Base-by-base conservation (phyloP, 108 stramenopile genomes). In the Fragilaria crotonensis region DNA sequence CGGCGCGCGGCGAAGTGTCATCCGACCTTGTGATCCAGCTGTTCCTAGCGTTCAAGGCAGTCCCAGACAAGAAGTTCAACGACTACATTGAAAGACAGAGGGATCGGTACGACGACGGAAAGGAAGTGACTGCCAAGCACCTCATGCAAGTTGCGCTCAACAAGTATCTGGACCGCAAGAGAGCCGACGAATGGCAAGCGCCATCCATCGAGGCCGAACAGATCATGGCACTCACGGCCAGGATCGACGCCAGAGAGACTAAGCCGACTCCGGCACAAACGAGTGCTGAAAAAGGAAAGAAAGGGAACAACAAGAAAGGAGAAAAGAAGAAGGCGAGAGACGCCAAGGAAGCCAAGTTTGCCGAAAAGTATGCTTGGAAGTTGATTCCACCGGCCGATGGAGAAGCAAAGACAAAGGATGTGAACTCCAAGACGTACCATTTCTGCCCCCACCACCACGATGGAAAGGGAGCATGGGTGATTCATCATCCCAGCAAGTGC, bases 21-120 rank as follows among this genome's bases (percentile, higher is more conserved):
- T 14, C 9, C 14, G 14, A 44, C 14, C 41, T 44, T 44, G 14
- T 14, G 9, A 9, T 44, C 41, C 9, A 44, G 14, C 41, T 44
- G n/a, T n/a, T n/a, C n/a, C n/a, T n/a, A n/a, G n/a, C n/a, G n/a
- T n/a, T n/a, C n/a, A n/a, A n/a, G n/a, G n/a, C n/a, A n/a, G n/a
- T n/a, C n/a, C n/a, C n/a, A n/a, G 51, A 52, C 51, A 52, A 9
- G 51, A 27, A 25, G 25, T 52, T 52, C 51, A 25, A 52, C n/a
- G 23, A 9, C n/a, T 52, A 52, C 51, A 52, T 52, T 27, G 14
- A 52, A 18, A 9, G 51, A 14, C 9, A 52, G 25, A 14, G n/a
- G n/a, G 51, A 52, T 25, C 14, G 14, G 11, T 52, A 14, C 25
- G 18, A 52, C 23, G 51, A 52, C 9, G 51, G 51, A 17, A 18